Conservation (phyloP, 139 green algal species). For the Nannochloris sp. region DNA sequence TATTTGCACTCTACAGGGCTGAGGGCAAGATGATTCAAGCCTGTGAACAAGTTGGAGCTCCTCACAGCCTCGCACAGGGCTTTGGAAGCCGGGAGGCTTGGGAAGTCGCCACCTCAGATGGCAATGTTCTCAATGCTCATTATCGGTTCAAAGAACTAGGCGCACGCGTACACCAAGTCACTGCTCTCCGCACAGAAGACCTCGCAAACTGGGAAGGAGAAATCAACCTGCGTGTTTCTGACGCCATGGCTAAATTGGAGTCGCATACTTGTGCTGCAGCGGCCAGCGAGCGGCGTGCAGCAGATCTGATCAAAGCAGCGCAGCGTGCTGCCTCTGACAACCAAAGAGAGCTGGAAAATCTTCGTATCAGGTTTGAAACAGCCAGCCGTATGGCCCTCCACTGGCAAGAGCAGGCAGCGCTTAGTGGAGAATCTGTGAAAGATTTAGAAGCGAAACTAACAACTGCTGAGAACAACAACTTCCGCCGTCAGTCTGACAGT, state of each 20-base stretch:
- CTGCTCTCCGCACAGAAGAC: not conserved
- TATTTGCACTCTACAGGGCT: conserved; percentile 2
- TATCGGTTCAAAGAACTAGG: not conserved
- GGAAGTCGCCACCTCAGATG: not conserved
- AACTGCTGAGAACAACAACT: too few relatives aligned
- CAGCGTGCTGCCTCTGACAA: not conserved
- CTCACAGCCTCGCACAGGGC: not conserved
- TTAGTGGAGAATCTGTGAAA: not conserved
- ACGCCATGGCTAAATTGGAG: not conserved
- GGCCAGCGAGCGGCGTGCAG: not conserved
- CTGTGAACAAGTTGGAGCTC: not conserved
- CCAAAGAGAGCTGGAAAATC: not conserved
- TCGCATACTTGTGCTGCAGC: not conserved
- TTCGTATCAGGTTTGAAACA: not conserved
- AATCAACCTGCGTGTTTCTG: not conserved
- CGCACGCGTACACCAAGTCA: not conserved
- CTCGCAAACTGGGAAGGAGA: not conserved
- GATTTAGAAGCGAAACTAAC: not conserved
- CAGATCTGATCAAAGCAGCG: not conserved
- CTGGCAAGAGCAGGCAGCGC: not conserved
- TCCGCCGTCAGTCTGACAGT: too few relatives aligned
- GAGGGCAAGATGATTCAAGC: conserved; percentile 1
- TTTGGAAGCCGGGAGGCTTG: not conserved
- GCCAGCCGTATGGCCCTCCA: not conserved
- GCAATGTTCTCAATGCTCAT: not conserved